Base-by-base conservation (phyloP, 2,329 filamentous ascomycete genomes). In the Exophiala bonariae region DNA sequence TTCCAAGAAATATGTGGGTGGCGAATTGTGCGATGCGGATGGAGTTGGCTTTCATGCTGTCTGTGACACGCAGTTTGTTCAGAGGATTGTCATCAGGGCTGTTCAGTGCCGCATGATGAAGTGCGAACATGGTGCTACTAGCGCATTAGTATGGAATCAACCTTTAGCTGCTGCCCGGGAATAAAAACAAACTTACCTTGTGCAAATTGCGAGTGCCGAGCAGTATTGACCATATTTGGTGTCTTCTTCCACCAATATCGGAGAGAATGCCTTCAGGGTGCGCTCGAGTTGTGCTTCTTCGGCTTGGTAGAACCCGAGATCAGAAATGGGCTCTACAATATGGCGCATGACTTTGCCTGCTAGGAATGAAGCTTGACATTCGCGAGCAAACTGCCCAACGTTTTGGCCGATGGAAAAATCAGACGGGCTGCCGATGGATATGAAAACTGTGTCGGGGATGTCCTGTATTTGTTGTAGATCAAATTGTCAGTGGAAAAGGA, bases 291-390 rank as follows among this genome's bases (percentile, higher is more conserved):
- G 32, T 38, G 28, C 14, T 30, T 31, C 44, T 40, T 48, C 44
- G 10, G n/a, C 38, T 28, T 28, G 14, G n/a, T 43, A 38, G 23
- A 43, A 48, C 10, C 33, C 3, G n/a, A 14, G 5, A 30, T 48
- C 44, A 17, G 38, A 19, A 4, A 23, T 16, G 14, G 44, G 44
- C 9, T 48, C 44, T 13, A 43, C 28, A 11, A 43, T 16, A 20
- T 48, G 44, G 17, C 44, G 23, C 7, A 48, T 13, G 11, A 48
- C 36, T 6, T 38, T 38, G 11, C 44, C 38, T 4, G 31, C 16
- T 7, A 48, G 28, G 38, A 43, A 35, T 10, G 38, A 42, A 17
- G 43, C 26, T 30, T 48, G 44, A 37, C 37, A 48, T 33, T 48
- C 44, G 2, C 38, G 30, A 9, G 44, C 39, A 36, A 48, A 48